Conservation (phyloP, 176 grass and related monocot species). For the Echinochloa phyllopogon region DNA sequence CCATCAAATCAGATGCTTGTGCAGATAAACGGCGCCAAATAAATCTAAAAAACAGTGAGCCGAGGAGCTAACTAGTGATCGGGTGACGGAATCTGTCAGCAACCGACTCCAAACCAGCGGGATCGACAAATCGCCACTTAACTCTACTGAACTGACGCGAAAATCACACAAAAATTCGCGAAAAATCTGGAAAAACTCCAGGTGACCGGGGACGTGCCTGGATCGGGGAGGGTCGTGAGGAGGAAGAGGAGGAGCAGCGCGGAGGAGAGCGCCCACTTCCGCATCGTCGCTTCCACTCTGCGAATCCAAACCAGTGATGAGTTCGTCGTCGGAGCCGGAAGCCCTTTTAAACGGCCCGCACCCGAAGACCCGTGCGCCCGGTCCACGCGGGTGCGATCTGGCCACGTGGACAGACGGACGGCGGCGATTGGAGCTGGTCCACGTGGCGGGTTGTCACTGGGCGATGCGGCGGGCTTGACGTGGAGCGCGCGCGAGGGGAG, state of each 20-base stretch:
- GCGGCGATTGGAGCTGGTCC: accelerated
- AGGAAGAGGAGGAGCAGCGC: constrained; percentile 85
- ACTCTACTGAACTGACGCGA: not conserved
- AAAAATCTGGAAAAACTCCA: not conserved
- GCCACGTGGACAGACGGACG: constrained; percentile 69
- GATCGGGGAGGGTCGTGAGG: constrained; percentile 76
- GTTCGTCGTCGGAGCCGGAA: constrained; percentile 28
- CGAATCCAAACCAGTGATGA: constrained; percentile 2
- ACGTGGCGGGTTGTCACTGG: constrained; percentile 55
- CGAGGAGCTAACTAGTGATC: accelerated
- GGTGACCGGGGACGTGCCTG: constrained; percentile 48
- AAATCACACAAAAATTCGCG: not conserved
- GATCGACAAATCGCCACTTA: constrained; percentile 8
- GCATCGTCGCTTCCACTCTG: constrained; percentile 63
- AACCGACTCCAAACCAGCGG: not conserved
- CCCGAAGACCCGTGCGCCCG: constrained; percentile 3
- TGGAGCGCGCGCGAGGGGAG: constrained; percentile 28
- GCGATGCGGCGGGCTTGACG: constrained; percentile 31
- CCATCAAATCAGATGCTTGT: not conserved
- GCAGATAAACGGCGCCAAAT: not conserved
- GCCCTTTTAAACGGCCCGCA: constrained; percentile 16
- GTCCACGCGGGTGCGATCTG: constrained; percentile 42
- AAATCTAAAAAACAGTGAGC: not conserved
- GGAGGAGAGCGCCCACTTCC: constrained; percentile 78
- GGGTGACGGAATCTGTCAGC: not conserved